phyloP scores from a whole-genome alignment of 345 rosid species.

The Geranium brycei region DNA sequence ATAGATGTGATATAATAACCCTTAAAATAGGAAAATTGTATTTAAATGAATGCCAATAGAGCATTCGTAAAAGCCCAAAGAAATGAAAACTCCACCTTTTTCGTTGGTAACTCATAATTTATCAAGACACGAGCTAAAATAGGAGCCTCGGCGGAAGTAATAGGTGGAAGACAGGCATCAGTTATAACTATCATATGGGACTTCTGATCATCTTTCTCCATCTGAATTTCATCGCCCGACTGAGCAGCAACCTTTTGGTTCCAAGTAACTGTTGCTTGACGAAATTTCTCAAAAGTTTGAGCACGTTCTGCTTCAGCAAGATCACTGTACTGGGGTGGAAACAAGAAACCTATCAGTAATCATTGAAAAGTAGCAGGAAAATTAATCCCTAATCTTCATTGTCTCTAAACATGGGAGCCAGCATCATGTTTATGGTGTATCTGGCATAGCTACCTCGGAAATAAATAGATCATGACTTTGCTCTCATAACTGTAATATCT shows the following conservation, averaged over 20 bases:
- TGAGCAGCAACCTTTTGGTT: slow-evolving; percentile 29
- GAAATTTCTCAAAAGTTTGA: slow-evolving; percentile 42
- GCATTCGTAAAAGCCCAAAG: not conserved
- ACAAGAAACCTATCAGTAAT: slow-evolving; percentile 1
- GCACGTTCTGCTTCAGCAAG: slow-evolving; percentile 49
- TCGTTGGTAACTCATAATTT: slow-evolving; percentile 70
- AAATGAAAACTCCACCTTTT: slow-evolving; percentile 36
- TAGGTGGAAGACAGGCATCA: slow-evolving; percentile 66
- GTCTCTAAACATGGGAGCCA: not conserved
- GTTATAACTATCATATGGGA: slow-evolving; percentile 63
- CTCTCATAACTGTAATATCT: not conserved
- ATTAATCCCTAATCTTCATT: not conserved
- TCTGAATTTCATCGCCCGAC: slow-evolving; percentile 25
- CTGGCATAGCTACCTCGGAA: not conserved
- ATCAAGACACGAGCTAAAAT: slow-evolving; percentile 60
- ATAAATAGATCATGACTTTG: not conserved
- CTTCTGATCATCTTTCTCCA: slow-evolving; percentile 29
- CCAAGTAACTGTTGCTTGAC: slow-evolving; percentile 45
- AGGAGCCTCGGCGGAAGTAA: slow-evolving; percentile 52
- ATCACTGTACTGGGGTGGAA: slow-evolving; percentile 54
- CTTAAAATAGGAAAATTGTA: not conserved
- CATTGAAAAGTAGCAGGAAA: slow-evolving; percentile 1
- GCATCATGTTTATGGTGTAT: not conserved
- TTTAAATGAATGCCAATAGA: not conserved
- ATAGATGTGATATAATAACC: not conserved